Evolutionary conservation across 2,329 filamentous ascomycete genomes (phyloP).

Genomic region (Curvularia verruculosa): DNA sequence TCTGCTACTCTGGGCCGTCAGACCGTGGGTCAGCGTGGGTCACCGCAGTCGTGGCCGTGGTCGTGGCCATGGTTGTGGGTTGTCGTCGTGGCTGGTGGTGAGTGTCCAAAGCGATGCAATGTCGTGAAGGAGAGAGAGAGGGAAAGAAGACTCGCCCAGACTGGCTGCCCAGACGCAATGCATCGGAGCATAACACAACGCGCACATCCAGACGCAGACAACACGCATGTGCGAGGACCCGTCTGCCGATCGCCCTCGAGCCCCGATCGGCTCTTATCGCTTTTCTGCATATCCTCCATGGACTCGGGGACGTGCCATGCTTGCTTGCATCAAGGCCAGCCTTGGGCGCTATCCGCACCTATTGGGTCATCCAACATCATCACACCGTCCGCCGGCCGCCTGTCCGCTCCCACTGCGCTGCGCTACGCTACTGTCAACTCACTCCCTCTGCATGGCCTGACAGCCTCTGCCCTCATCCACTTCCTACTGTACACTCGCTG

Average conservation of each 20-base stretch:
- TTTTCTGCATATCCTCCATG: slow-evolving; percentile 1
- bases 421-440: slow-evolving; percentile 10
- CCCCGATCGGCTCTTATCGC: slow-evolving; percentile 10
- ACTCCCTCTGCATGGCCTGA: slow-evolving; percentile 11
- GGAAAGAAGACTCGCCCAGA: not conserved
- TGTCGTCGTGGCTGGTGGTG: not conserved
- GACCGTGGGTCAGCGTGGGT: slow-evolving; percentile 7
- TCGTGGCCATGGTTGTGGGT: not conserved
- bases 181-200: not conserved
- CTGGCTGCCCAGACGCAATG: not conserved
- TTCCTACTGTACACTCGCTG: slow-evolving; percentile 17
- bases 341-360: slow-evolving; percentile 9
- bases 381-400: slow-evolving; percentile 4
- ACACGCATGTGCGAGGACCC: not conserved
- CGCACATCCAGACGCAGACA: not conserved
- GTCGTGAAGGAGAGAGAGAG: not conserved
- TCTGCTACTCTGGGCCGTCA: not conserved
- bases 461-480: slow-evolving; percentile 14
- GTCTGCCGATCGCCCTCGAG: slow-evolving; percentile 5
- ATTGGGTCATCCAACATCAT: slow-evolving; percentile 18
- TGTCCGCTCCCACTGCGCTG: slow-evolving; percentile 3
- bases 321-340: not conserved
- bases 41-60: not conserved
- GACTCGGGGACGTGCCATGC: not conserved
- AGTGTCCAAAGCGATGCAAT: not conserved